These are phyloP conservation scores for Boletus rufocinnamomeus DNA, from an alignment of 768 basidiomycete species.

Conservation along the genomic window DNA sequence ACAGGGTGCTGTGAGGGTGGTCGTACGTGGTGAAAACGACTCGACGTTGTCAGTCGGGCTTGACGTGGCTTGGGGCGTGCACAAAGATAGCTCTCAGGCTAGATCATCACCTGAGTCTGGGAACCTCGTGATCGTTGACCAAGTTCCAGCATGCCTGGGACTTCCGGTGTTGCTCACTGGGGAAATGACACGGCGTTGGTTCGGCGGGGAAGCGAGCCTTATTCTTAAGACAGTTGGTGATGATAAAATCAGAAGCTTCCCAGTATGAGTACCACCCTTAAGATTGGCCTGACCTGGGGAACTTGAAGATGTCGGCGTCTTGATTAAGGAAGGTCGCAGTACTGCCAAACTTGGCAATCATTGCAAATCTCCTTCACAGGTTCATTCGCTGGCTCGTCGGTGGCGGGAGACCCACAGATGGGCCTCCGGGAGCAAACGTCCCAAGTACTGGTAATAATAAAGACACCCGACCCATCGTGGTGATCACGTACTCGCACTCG, in stretches of 20 bases:
- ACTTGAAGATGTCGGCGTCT: neutral
- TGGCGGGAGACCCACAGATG: too few species aligned
- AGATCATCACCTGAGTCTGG: conserved; percentile 10
- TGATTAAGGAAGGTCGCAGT: too few species aligned
- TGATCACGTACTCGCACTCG: too few species aligned
- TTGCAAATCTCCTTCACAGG: neutral
- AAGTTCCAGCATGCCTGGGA: conserved; percentile 20
- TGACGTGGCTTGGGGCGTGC: conserved; percentile 5
- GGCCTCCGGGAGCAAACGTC: too few species aligned
- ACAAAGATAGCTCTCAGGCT: conserved; percentile 8
- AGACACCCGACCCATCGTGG: too few species aligned
- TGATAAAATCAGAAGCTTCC: neutral
- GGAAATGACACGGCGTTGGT: neutral
- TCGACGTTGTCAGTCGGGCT: neutral
- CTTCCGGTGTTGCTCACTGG: conserved; percentile 4
- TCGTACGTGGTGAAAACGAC: neutral
- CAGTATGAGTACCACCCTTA: neutral
- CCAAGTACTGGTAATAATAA: too few species aligned
- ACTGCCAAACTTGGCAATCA: too few species aligned
- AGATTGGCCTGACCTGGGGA: neutral
- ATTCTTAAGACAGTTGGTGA: neutral
- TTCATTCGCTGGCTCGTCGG: too few species aligned
- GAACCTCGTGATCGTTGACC: conserved; percentile 1
- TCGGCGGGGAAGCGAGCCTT: neutral
- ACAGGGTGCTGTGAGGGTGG: neutral